Conservation (phyloP, 1,284 basidiomycete species). For the Butyriboletus appendiculatus region DNA sequence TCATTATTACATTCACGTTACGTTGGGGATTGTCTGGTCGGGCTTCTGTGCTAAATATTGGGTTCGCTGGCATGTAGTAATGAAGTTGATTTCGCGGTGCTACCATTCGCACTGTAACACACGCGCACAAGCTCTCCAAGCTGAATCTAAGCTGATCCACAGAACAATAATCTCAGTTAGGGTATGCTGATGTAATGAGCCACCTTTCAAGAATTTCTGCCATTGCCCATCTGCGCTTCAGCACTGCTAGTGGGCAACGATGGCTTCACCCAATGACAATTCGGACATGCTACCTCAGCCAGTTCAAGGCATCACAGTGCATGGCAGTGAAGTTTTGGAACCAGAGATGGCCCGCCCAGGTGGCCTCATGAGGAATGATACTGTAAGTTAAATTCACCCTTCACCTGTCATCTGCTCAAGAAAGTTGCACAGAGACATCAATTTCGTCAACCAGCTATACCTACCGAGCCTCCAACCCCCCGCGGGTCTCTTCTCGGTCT, state of each 20-base stretch:
- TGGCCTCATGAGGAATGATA: constrained; percentile 69
- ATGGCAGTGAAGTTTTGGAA: constrained; percentile 78
- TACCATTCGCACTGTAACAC: too few species aligned
- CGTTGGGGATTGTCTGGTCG: background rate
- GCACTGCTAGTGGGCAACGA: background rate
- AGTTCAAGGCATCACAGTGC: constrained; percentile 75
- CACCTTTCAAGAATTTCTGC: too few species aligned
- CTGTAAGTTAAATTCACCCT: constrained; percentile 45
- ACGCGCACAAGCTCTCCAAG: too few species aligned
- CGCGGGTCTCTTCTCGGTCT: constrained; percentile 80
- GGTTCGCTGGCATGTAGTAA: too few species aligned
- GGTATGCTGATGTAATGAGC: too few species aligned
- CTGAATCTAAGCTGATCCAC: too few species aligned
- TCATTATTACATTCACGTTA: constrained; percentile 13
- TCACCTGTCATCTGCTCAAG: background rate
- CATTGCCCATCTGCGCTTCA: too few species aligned
- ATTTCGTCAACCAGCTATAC: constrained; percentile 72
- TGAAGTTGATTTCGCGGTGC: too few species aligned
- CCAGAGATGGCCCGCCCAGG: constrained; percentile 77
- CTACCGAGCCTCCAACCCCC: constrained; percentile 72
- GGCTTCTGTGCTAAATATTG: background rate
- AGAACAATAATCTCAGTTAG: too few species aligned
- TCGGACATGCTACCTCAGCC: constrained; percentile 42
- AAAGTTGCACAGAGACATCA: constrained; percentile 55
- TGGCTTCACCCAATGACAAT: constrained; percentile 6